Evolutionary conservation across 306 rosid genomes (phyloP).

Genomic region (Neltuma alba): DNA sequence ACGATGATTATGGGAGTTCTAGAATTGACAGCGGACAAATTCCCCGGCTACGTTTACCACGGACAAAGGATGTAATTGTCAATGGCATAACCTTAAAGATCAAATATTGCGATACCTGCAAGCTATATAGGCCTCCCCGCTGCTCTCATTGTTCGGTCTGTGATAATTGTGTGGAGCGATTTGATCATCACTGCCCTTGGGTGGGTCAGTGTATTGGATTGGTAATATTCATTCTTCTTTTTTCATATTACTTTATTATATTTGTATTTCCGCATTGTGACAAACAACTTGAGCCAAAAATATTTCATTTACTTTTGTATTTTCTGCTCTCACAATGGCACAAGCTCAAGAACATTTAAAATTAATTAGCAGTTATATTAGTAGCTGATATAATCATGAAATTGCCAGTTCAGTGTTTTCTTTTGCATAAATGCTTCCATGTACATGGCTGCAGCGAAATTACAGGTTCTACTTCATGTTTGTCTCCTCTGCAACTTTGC

Average conservation of each 20-base stretch:
- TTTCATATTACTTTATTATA: background rate
- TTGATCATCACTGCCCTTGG: conserved; percentile 97
- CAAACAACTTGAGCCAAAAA: background rate
- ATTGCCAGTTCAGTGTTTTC: conserved; percentile 18
- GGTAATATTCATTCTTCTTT: conserved; percentile 47
- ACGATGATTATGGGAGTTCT: conserved; percentile 42
- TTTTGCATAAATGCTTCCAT: conserved; percentile 17
- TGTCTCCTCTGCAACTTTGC: conserved; percentile 61
- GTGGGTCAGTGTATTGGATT: conserved; percentile 86
- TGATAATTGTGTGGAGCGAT: conserved; percentile 79
- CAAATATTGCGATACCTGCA: conserved; percentile 79
- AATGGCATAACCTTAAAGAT: conserved; percentile 58
- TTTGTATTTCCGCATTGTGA: background rate
- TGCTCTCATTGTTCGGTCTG: conserved; percentile 83
- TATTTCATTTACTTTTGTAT: background rate
- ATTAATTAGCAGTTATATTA: conserved; percentile 14
- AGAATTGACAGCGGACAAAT: conserved; percentile 44
- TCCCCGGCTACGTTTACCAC: conserved; percentile 46
- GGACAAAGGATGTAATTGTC: conserved; percentile 58
- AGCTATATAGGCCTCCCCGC: conserved; percentile 79
- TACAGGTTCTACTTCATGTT: conserved; percentile 76
- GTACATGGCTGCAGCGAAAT: conserved; percentile 62
- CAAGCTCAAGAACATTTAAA: conserved; percentile 11
- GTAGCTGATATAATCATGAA: conserved; percentile 20
- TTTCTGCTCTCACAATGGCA: conserved; percentile 17